phyloP scores from a whole-genome alignment of 768 basidiomycete genomes.

The Suillus fuscotomentosus region DNA sequence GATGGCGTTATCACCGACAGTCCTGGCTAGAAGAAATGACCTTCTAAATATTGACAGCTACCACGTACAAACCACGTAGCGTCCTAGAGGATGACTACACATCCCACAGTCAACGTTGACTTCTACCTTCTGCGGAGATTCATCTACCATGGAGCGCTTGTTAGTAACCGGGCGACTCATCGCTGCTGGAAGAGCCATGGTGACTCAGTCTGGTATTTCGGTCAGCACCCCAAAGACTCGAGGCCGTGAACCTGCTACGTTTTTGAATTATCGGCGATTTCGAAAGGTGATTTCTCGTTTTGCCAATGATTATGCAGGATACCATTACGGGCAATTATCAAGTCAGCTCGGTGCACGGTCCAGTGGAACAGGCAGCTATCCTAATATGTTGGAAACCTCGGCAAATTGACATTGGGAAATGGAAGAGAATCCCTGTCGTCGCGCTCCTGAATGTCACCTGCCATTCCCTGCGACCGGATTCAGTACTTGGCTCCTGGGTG shows the following conservation, averaged over 20 bases:
- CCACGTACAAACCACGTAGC: too few species aligned
- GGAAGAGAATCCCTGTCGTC: neutral
- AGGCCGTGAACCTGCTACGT: neutral
- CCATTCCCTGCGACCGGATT: neutral
- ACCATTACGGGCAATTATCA: neutral
- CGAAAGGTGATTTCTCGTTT: too few species aligned
- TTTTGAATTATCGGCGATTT: neutral
- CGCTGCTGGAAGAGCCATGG: neutral
- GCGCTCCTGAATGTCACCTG: neutral
- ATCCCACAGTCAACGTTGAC: neutral
- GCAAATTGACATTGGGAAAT: neutral
- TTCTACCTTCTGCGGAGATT: neutral
- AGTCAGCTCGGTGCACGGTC: neutral
- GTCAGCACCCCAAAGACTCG: neutral
- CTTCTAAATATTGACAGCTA: too few species aligned
- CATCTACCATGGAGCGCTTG: neutral
- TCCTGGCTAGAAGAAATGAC: too few species aligned
- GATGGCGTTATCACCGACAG: too few species aligned
- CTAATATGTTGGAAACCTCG: neutral
- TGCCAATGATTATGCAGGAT: neutral
- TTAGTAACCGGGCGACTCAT: neutral
- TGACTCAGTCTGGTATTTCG: neutral
- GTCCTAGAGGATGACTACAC: neutral
- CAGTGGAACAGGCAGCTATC: neutral
- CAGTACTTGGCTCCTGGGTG: neutral